A percentile compares a stretch with the other conserved stretches of the same genome.
Evolutionary conservation across 192 early-diverging fungal genomes (phyloP).

Genomic region (Coemansia asiatica): DNA sequence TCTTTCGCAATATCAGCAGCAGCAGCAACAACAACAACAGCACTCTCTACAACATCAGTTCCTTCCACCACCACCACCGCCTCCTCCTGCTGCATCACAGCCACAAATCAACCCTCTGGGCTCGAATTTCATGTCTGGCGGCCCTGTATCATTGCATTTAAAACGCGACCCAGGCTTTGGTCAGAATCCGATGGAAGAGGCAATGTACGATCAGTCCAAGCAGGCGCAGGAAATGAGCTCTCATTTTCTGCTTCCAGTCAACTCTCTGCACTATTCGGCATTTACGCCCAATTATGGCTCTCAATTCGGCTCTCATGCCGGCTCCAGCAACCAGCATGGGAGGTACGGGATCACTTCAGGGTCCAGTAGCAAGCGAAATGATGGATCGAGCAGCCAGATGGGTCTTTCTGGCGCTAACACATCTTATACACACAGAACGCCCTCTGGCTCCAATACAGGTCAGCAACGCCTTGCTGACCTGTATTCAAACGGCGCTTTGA

Average conservation of each 20-base stretch:
- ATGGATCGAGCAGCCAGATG: conserved; percentile 1
- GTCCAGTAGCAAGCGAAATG: conserved; percentile 17
- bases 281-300: conserved; percentile 9
- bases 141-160: conserved; percentile 46
- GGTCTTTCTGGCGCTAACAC: conserved; percentile 10
- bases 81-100: conserved; percentile 12
- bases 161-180: conserved; percentile 55
- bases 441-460: conserved; percentile 34
- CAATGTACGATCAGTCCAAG: conserved; percentile 47
- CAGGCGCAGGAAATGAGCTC: conserved; percentile 47
- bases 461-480: conserved; percentile 2
- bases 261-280: conserved; percentile 30
- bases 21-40: conserved; percentile 14
- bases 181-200: conserved; percentile 28
- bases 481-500: conserved; percentile 1
- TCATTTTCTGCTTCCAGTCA: conserved; percentile 44
- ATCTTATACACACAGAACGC: conserved; percentile 22
- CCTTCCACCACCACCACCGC: conserved; percentile 16
- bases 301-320: conserved; percentile 7
- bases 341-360: conserved; percentile 8
- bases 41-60: conserved; percentile 12
- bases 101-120: conserved; percentile 47
- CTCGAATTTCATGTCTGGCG: conserved; percentile 21
- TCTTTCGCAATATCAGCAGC: conserved; percentile 5
- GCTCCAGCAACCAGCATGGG: conserved; percentile 21